These are phyloP conservation scores for Coemansia sp. DNA, from an alignment of 192 early-diverging fungal species.

Conservation along the genomic window DNA sequence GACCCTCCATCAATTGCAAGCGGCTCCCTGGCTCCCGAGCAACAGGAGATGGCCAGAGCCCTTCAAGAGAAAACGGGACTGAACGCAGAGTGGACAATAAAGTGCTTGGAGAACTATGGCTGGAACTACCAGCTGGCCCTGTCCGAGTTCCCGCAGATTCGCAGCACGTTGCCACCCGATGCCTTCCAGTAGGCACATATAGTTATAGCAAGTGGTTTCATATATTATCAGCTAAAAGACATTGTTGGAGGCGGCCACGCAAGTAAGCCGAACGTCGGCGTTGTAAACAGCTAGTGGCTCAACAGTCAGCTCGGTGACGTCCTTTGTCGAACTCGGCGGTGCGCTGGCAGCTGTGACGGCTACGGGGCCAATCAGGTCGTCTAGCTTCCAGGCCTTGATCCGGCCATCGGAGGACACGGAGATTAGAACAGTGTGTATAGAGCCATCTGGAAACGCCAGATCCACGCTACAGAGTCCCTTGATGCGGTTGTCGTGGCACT, in stretches of 20 bases:
- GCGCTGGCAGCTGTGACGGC: neutral
- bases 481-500: conserved; percentile 42
- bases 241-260: conserved; percentile 34
- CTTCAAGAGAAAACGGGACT: conserved; percentile 41
- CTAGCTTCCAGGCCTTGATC: conserved; percentile 68
- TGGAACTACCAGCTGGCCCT: conserved; percentile 48
- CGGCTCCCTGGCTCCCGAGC: conserved; percentile 25
- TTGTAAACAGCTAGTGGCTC: conserved; percentile 56
- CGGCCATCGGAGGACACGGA: conserved; percentile 72
- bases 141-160: conserved; percentile 39
- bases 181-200: conserved; percentile 38
- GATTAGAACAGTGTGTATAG: conserved; percentile 41
- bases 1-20: neutral
- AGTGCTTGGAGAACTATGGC: conserved; percentile 42
- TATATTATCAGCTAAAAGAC: conserved; percentile 14
- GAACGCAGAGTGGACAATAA: conserved; percentile 45
- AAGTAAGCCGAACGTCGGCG: conserved; percentile 61
- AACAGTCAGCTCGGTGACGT: conserved; percentile 4
- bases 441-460: conserved; percentile 35
- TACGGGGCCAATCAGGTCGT: conserved; percentile 44
- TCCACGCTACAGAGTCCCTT: conserved; percentile 32
- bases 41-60: conserved; percentile 46
- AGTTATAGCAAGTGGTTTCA: too few species aligned
- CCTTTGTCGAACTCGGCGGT: neutral
- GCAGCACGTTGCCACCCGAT: conserved; percentile 31